These are phyloP conservation scores for Melampsora abietis-canadensis DNA, from an alignment of 1,284 basidiomycete species.

Conservation along the genomic window DNA sequence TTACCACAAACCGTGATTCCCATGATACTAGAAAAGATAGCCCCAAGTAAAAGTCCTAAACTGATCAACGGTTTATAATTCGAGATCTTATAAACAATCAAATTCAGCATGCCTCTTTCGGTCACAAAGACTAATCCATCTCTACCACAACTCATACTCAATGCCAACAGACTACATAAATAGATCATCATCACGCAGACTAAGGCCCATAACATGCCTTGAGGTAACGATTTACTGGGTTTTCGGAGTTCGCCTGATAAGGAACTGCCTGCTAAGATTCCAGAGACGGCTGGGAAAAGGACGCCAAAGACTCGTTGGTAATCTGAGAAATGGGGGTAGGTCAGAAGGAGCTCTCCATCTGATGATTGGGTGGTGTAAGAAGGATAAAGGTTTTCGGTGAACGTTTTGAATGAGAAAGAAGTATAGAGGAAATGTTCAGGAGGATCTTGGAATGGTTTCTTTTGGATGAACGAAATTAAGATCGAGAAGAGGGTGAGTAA, in stretches of 20 bases:
- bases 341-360: too few species aligned
- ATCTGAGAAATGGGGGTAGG: slow-evolving; percentile 11
- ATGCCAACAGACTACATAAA: slow-evolving; percentile 6
- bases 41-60: slow-evolving; percentile 18
- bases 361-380: too few species aligned
- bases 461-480: slow-evolving; percentile 20
- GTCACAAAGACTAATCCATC: slow-evolving; percentile 9
- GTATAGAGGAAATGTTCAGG: slow-evolving; percentile 21
- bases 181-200: slow-evolving; percentile 18
- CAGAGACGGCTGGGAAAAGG: slow-evolving; percentile 33
- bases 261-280: slow-evolving; percentile 27
- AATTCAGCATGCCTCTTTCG: slow-evolving; percentile 1
- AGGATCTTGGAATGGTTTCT: slow-evolving; percentile 10
- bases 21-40: slow-evolving; percentile 36
- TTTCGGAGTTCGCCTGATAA: slow-evolving; percentile 26
- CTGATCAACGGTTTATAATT: slow-evolving; percentile 9
- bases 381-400: slow-evolving; percentile 23
- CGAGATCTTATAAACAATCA: slow-evolving; percentile 20
- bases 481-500: slow-evolving; percentile 30
- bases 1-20: slow-evolving; percentile 37
- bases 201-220: slow-evolving; percentile 27
- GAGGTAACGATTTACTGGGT: slow-evolving; percentile 30
- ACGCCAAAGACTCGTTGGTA: slow-evolving; percentile 32
- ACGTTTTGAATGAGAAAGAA: slow-evolving; percentile 20
- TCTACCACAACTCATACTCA: slow-evolving; percentile 24